Percentiles rank a stretch among this genome's conserved stretches.
phyloP scores from a whole-genome alignment of 2,329 filamentous ascomycete genomes.

The Fusarium stilboides region DNA sequence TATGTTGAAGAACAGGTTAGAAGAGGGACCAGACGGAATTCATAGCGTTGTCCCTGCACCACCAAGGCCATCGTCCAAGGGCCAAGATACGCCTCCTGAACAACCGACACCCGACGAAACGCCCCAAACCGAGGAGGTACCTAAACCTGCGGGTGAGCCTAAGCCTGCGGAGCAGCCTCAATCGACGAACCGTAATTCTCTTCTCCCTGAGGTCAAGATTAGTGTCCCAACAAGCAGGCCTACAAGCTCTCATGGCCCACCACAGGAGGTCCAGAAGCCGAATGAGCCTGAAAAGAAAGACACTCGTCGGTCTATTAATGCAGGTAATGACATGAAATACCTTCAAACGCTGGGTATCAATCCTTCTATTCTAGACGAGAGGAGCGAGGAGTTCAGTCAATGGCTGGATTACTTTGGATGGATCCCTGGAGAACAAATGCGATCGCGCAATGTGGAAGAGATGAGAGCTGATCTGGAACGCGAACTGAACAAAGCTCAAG shows the following conservation, averaged over 20 bases:
- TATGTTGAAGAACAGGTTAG: slow-evolving; percentile 70
- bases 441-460: slow-evolving; percentile 81
- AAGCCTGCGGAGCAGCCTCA: slow-evolving; percentile 50
- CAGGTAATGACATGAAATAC: slow-evolving; percentile 84
- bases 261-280: slow-evolving; percentile 55
- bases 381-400: slow-evolving; percentile 84
- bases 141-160: background rate
- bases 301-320: slow-evolving; percentile 72
- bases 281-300: slow-evolving; percentile 59
- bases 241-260: slow-evolving; percentile 57
- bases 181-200: slow-evolving; percentile 54
- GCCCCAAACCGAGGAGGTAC: slow-evolving; percentile 12
- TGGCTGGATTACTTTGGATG: slow-evolving; percentile 91
- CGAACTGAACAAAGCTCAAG: slow-evolving; percentile 91
- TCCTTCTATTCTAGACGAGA: slow-evolving; percentile 79
- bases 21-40: slow-evolving; percentile 87
- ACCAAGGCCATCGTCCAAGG: slow-evolving; percentile 60
- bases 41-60: slow-evolving; percentile 90
- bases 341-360: slow-evolving; percentile 85
- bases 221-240: slow-evolving; percentile 64
- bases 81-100: slow-evolving; percentile 53
- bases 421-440: slow-evolving; percentile 82
- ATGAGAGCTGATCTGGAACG: slow-evolving; percentile 87
- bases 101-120: slow-evolving; percentile 27
- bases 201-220: slow-evolving; percentile 72